These are phyloP conservation scores for Rubroboletus pulcherrimus DNA, from an alignment of 768 basidiomycete genomes.

Conservation along the genomic window DNA sequence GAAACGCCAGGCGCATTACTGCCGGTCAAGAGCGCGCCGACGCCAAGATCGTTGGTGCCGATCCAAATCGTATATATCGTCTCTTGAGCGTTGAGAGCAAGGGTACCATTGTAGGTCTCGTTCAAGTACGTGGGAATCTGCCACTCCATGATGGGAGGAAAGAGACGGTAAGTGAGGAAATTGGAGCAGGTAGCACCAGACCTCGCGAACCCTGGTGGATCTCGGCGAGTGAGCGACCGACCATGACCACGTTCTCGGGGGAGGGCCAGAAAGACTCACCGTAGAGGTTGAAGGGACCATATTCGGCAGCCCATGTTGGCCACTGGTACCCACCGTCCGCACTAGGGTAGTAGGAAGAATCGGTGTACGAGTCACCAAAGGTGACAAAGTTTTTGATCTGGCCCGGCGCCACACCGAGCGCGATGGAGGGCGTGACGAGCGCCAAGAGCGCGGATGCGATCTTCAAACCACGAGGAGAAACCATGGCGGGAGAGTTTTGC, in stretches of 20 bases:
- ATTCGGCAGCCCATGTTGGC: slow-evolving; percentile 58
- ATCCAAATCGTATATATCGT: slow-evolving; percentile 69
- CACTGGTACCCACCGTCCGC: slow-evolving; percentile 48
- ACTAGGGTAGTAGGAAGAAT: slow-evolving; percentile 37
- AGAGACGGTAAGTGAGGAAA: slow-evolving; percentile 52
- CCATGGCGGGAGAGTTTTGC: not conserved
- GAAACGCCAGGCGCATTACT: slow-evolving; percentile 43
- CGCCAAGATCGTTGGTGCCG: slow-evolving; percentile 64
- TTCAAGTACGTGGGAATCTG: slow-evolving; percentile 49
- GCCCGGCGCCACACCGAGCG: slow-evolving; percentile 30
- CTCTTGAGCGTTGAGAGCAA: slow-evolving; percentile 34
- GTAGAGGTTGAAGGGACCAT: slow-evolving; percentile 49
- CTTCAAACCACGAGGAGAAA: not conserved
- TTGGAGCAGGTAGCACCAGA: slow-evolving; percentile 68
- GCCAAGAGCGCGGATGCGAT: slow-evolving; percentile 11
- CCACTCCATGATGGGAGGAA: slow-evolving; percentile 50
- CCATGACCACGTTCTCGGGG: not conserved
- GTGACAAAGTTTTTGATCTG: slow-evolving; percentile 64
- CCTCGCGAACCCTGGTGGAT: slow-evolving; percentile 41
- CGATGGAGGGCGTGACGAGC: slow-evolving; percentile 4
- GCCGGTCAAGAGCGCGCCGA: slow-evolving; percentile 50
- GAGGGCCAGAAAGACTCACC: slow-evolving; percentile 23
- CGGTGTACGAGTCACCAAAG: slow-evolving; percentile 67
- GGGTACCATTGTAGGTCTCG: slow-evolving; percentile 39
- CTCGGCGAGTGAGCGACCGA: not conserved